Conservation (phyloP, 257 asterid genomes). For the Petrea volubilis region DNA sequence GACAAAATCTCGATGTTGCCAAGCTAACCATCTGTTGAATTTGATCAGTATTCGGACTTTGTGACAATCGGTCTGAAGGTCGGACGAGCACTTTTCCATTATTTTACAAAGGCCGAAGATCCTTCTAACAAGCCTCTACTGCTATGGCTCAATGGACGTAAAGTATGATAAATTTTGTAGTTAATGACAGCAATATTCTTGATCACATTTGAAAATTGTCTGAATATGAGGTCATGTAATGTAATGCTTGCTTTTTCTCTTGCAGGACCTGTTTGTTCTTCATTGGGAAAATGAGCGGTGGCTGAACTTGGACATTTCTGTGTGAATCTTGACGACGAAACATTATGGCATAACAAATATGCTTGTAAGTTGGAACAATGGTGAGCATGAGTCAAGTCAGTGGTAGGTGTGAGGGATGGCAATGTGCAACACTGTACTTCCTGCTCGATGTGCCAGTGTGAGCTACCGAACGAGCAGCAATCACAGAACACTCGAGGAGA, state of each 20-base stretch:
- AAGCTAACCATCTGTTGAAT: slow-evolving; percentile 34
- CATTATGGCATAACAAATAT: slow-evolving; percentile 41
- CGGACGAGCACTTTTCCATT: slow-evolving; percentile 41
- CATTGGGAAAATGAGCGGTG: slow-evolving; percentile 59
- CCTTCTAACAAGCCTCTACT: slow-evolving; percentile 39
- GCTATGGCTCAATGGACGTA: slow-evolving; percentile 49
- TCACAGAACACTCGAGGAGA: too few species aligned
- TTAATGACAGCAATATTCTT: too few species aligned
- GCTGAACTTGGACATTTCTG: slow-evolving; percentile 59
- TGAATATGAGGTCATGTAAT: too few species aligned
- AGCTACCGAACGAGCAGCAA: too few species aligned
- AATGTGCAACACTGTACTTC: too few species aligned
- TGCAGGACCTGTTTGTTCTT: slow-evolving; percentile 77
- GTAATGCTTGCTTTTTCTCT: too few species aligned
- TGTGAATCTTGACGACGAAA: slow-evolving; percentile 47
- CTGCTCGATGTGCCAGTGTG: too few species aligned
- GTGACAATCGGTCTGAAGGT: slow-evolving; percentile 39
- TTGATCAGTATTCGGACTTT: slow-evolving; percentile 39
- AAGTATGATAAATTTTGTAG: too few species aligned
- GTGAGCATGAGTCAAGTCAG: too few species aligned
- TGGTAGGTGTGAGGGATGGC: too few species aligned
- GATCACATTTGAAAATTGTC: too few species aligned
- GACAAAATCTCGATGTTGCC: slow-evolving; percentile 30
- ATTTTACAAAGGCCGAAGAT: slow-evolving; percentile 36
- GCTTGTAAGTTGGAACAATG: slow-evolving; percentile 62